Evolutionary conservation across 108 stramenopile genomes (phyloP), one percentile per base, ranked within the genome.

Genomic region (Parietichytrium sp.): DNA sequence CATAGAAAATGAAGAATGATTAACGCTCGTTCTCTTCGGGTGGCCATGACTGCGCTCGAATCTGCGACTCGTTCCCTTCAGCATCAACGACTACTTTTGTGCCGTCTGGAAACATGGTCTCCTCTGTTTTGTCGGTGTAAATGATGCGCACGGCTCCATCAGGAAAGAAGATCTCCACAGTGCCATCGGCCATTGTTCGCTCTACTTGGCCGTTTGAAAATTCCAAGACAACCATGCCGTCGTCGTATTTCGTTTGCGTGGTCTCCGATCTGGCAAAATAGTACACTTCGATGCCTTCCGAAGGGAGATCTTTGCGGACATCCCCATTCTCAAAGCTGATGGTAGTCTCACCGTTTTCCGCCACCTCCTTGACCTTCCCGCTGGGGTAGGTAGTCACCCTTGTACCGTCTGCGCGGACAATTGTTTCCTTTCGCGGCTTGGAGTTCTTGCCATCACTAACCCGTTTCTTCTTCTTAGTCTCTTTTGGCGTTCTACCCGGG

Each of bases 211-310:
- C 61, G 42, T 72, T 45, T 6, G 61, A 42, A 27, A 72, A 72
- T 72, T 72, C 61, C 13, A 33, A 72, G 13, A 72, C 61, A 7
- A 72, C 61, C 61, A 72, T 72, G 13, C 61, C 61, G 20, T 72
- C 61, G 10, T 33, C 6, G 33, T 72, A 72, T 1, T 33, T 72
- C 29, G 61, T 72, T 27, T 72, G 61, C 42, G 61, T 45, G 20
- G 42, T 72, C 38, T 72, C 61, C 33, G 61, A 72, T n/a, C 23
- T 42, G 10, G 61, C 61, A 45, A 72, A 72, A 25, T 72, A 72
- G 61, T 72, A 72, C 0, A 72, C 45, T 27, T 72, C 61, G 10
- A 72, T 16, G 1, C 61, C 61, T 42, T 72, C 61, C 13, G 23
- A 42, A 6, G 61, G 61, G 20, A 72, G 36, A 8, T 27, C 6